phyloP scores from a whole-genome alignment of 2,329 filamentous ascomycete species.

The Botryosphaeria dothidea region DNA sequence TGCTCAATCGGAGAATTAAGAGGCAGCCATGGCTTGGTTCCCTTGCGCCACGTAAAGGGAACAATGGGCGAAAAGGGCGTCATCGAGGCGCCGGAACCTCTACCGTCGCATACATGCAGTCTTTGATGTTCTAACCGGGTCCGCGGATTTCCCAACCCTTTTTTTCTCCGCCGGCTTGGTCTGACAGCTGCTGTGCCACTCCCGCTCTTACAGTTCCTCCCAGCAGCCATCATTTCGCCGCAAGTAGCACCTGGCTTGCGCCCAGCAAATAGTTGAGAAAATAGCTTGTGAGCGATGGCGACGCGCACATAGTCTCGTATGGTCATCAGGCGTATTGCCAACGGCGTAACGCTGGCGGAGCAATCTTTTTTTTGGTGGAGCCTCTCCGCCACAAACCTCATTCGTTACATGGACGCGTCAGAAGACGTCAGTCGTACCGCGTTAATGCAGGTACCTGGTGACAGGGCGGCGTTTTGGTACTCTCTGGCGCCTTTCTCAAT shows the following conservation, averaged over 20 bases:
- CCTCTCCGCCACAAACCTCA: not conserved
- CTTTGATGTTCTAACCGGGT: constrained; percentile 9
- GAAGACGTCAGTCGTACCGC: constrained; percentile 27
- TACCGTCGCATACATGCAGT: not conserved
- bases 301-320: not conserved
- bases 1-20: constrained; percentile 17
- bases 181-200: constrained; percentile 18
- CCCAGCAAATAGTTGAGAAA: not conserved
- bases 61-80: not conserved
- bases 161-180: constrained; percentile 3
- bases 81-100: not conserved
- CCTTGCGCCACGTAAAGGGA: not conserved
- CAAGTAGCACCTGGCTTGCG: not conserved
- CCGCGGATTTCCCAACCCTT: not conserved
- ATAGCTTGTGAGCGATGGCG: not conserved
- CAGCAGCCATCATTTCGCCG: not conserved
- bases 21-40: constrained; percentile 1
- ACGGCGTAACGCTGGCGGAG: not conserved
- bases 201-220: not conserved
- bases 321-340: not conserved
- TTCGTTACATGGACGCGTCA: not conserved
- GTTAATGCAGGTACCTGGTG: constrained; percentile 54
- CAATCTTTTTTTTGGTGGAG: not conserved
- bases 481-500: not conserved
- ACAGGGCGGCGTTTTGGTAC: constrained; percentile 46